These are phyloP conservation scores for Fusarium neocosmosporiellum DNA, from an alignment of 2,329 filamentous ascomycete species.

Conservation along the genomic window DNA sequence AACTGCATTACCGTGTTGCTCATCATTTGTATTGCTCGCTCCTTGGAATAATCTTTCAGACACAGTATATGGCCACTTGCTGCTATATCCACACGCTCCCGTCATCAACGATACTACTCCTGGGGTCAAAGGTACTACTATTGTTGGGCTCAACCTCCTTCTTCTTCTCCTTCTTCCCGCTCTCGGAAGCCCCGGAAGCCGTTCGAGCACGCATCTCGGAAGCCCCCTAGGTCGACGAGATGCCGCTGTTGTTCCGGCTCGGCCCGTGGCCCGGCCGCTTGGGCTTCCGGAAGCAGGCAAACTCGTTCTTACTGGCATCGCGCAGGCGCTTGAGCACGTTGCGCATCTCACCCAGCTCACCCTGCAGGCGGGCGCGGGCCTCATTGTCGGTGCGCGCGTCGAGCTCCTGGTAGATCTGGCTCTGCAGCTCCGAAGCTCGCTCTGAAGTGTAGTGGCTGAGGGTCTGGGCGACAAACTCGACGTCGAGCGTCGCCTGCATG, in stretches of 20 bases:
- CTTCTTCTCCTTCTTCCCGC: constrained; percentile 6
- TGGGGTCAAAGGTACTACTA: not conserved
- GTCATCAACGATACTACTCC: not conserved
- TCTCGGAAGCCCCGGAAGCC: not conserved
- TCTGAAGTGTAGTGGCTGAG: constrained; percentile 90
- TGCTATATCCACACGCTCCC: constrained; percentile 1
- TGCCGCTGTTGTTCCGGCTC: constrained; percentile 48
- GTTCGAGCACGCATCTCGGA: constrained; percentile 5
- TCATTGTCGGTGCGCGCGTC: constrained; percentile 91
- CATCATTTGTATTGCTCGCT: constrained; percentile 11
- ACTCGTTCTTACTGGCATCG: constrained; percentile 85
- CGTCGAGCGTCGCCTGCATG: constrained; percentile 97
- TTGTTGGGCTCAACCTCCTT: constrained; percentile 1
- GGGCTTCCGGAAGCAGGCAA: constrained; percentile 82
- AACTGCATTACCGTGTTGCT: constrained; percentile 10
- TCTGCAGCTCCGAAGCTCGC: constrained; percentile 82
- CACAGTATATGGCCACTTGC: constrained; percentile 3
- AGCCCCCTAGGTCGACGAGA: constrained; percentile 42
- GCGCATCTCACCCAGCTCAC: constrained; percentile 90
- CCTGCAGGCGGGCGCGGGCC: constrained; percentile 81
- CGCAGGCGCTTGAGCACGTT: constrained; percentile 84
- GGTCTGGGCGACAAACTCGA: constrained; percentile 96
- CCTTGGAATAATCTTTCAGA: not conserved
- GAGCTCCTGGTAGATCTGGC: constrained; percentile 90
- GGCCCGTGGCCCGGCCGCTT: constrained; percentile 56